Evolutionary conservation across 805 yeast species (phyloP).

Genomic region (Myxozyma sirexii): DNA sequence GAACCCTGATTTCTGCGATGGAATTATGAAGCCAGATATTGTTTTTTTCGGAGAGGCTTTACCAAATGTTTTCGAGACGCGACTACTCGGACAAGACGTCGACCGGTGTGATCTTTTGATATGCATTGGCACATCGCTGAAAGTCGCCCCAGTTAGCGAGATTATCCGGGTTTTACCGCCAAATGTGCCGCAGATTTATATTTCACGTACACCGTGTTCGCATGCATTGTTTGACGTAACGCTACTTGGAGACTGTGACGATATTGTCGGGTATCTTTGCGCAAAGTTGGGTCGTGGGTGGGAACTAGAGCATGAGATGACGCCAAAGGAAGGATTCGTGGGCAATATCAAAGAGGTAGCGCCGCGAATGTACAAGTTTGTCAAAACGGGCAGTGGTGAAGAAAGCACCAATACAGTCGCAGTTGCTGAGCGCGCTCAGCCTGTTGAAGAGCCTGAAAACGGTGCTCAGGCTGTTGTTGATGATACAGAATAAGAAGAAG

Average conservation of each 20-base stretch:
- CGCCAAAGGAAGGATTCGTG: conserved; percentile 19
- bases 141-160: conserved; percentile 89
- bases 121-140: conserved; percentile 87
- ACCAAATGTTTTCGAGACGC: conserved; percentile 67
- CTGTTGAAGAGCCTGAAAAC: too few species aligned
- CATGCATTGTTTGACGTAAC: conserved; percentile 81
- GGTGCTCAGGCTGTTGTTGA: too few species aligned
- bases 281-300: conserved; percentile 63
- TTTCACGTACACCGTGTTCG: conserved; percentile 72
- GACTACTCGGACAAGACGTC: conserved; percentile 58
- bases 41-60: conserved; percentile 88
- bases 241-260: conserved; percentile 77
- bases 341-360: conserved; percentile 15
- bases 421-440: too few species aligned
- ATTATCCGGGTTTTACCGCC: conserved; percentile 73
- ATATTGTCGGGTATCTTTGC: conserved; percentile 67
- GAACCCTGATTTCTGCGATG: conserved; percentile 47
- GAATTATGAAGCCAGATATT: conserved; percentile 90
- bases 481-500: too few species aligned
- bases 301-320: conserved; percentile 41
- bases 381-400: neutral
- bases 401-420: too few species aligned
- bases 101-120: conserved; percentile 72
- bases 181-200: conserved; percentile 79
- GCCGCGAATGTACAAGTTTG: conserved; percentile 22